Conservation (phyloP, 208 protist species). For the Naegleria fowleri region DNA sequence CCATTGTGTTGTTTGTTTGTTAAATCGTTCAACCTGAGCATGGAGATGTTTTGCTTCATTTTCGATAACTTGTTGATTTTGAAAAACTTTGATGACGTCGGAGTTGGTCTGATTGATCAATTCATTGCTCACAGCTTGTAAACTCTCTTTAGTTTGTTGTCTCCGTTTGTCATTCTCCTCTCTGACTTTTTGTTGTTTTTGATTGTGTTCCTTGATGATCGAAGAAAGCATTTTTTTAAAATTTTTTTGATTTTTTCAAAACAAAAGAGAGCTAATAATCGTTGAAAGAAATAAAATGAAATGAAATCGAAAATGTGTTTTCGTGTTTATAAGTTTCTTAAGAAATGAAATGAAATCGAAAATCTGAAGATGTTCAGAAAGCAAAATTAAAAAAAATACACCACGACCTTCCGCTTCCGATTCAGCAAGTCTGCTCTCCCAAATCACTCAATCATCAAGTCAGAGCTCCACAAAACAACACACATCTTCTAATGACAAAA, state of each 20-base stretch:
- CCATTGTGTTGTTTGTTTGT: slow-evolving; percentile 17
- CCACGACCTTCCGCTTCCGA: too few species aligned
- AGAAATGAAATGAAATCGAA: too few species aligned
- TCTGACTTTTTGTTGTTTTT: not conserved
- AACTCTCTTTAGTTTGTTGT: not conserved
- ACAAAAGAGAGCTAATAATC: not conserved
- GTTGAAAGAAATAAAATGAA: too few species aligned
- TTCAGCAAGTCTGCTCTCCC: too few species aligned
- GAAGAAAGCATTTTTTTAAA: not conserved
- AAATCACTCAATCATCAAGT: too few species aligned
- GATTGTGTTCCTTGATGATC: not conserved
- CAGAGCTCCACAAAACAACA: too few species aligned
- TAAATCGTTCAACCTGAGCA: not conserved
- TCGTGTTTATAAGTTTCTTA: too few species aligned
- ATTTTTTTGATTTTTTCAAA: not conserved
- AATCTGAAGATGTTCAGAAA: too few species aligned
- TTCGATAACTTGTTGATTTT: slow-evolving; percentile 14
- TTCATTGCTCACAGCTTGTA: not conserved
- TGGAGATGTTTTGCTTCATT: slow-evolving; percentile 14
- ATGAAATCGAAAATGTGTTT: too few species aligned
- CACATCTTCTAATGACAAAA: too few species aligned
- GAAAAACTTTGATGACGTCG: slow-evolving; percentile 3
- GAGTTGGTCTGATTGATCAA: not conserved
- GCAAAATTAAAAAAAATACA: too few species aligned
- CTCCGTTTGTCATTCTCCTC: not conserved